These are phyloP conservation scores for Spinacia oleracea DNA, from an alignment of 179 eudicot genomes.

Conservation along the genomic window DNA sequence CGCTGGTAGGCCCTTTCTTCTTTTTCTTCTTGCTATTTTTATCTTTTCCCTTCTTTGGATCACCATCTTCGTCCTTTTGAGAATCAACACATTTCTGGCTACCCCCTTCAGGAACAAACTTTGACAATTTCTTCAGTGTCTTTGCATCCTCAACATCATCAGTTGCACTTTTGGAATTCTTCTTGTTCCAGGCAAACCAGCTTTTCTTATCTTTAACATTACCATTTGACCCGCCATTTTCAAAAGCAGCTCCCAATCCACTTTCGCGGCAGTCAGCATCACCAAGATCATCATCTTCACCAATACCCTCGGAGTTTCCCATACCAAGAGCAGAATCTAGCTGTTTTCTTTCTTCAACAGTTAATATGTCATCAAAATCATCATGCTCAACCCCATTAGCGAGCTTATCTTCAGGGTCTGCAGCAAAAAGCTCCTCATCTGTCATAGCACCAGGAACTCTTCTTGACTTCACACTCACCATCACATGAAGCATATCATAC, in stretches of 20 bases:
- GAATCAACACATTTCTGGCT: constrained; percentile 42
- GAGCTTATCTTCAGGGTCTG: constrained; percentile 55
- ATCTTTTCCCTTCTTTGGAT: constrained; percentile 61
- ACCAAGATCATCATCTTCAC: constrained; percentile 63
- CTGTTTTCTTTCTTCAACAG: constrained; percentile 84
- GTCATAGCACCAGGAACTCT: constrained; percentile 97
- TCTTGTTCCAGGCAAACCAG: constrained; percentile 92
- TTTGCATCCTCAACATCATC: constrained; percentile 69
- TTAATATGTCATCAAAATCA: constrained; percentile 73
- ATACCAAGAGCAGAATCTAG: constrained; percentile 79
- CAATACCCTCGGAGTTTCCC: constrained; percentile 55
- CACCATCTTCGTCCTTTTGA: constrained; percentile 55
- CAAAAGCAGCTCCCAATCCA: constrained; percentile 39
- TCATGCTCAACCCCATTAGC: constrained; percentile 59
- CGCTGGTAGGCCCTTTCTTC: constrained; percentile 58
- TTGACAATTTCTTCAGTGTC: constrained; percentile 60
- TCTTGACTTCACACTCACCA: constrained; percentile 91
- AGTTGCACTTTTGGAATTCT: constrained; percentile 48
- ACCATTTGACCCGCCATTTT: constrained; percentile 52
- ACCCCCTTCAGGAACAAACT: constrained; percentile 53
- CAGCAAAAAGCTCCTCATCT: constrained; percentile 87
- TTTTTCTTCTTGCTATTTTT: constrained; percentile 75
- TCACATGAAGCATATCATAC: constrained; percentile 87
- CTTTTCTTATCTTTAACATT: constrained; percentile 67
- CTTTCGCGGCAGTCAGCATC: constrained; percentile 49